Percentiles rank a stretch among this genome's conserved stretches.
These are phyloP conservation scores for Phytophthora sansomeana DNA, from an alignment of 352 stramenopile genomes.

Conservation along the genomic window DNA sequence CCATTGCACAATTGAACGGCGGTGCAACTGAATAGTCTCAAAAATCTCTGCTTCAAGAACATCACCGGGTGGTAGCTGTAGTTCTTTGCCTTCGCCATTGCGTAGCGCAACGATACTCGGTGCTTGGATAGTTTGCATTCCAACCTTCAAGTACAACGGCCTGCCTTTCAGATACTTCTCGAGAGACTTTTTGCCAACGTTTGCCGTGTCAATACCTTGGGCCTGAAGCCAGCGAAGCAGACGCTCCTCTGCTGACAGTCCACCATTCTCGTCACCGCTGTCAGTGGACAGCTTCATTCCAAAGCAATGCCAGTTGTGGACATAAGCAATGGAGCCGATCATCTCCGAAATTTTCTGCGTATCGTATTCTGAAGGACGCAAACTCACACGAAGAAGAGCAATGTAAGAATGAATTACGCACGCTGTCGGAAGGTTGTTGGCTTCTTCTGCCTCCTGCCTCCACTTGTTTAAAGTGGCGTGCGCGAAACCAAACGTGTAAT, in stretches of 20 bases:
- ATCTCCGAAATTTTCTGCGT: slow-evolving; percentile 68
- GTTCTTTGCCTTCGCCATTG: slow-evolving; percentile 59
- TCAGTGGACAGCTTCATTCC: slow-evolving; percentile 83
- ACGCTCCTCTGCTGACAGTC: slow-evolving; percentile 74
- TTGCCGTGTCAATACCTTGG: slow-evolving; percentile 90
- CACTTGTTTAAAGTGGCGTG: slow-evolving; percentile 80
- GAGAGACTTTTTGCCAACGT: slow-evolving; percentile 80
- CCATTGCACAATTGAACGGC: slow-evolving; percentile 80
- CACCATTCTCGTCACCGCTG: slow-evolving; percentile 46
- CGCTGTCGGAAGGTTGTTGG: slow-evolving; percentile 80
- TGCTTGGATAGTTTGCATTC: slow-evolving; percentile 89
- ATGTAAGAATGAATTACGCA: slow-evolving; percentile 91
- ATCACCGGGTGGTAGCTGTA: slow-evolving; percentile 79
- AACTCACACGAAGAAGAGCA: slow-evolving; percentile 70
- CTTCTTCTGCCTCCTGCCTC: slow-evolving; percentile 70
- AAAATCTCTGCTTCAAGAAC: slow-evolving; percentile 91
- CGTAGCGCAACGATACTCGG: slow-evolving; percentile 81
- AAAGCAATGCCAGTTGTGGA: slow-evolving; percentile 93
- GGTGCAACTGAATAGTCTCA: slow-evolving; percentile 84
- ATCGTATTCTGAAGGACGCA: slow-evolving; percentile 77
- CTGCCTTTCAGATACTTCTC: slow-evolving; percentile 89
- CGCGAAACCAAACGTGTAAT: slow-evolving; percentile 78
- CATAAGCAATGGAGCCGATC: slow-evolving; percentile 86
- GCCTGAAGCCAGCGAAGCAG: slow-evolving; percentile 90
- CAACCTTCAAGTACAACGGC: slow-evolving; percentile 88